Base-by-base conservation (phyloP, 306 rosid genomes). In the Cucumis melo region DNA sequence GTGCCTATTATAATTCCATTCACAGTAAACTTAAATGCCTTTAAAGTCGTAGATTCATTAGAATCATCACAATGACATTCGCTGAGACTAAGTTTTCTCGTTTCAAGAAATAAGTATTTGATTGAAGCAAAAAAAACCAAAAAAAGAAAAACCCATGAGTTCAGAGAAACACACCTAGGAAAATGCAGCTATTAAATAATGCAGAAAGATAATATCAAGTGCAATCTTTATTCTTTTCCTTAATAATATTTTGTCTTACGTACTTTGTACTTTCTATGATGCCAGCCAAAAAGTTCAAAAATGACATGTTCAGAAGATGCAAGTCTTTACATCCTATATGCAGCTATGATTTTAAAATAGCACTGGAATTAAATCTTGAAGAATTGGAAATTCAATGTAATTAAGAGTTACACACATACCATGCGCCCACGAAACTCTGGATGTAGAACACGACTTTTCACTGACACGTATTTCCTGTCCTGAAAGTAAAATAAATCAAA, bases 381-480 rank as follows among this genome's bases (percentile, higher is more conserved):
- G 3, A 60, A 11, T 20, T 3, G n/a, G 48, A 16, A 66, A 66
- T 14, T 9, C 66, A 20, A 74, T 19, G 78, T 74, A 21, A 55
- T 56, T 13, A 74, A 55, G 66, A 54, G 78, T 5, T 74, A 34
- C 66, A 36, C 1, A 60, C 93, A 77, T 88, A 94, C 99, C 99
- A 95, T 95, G 50, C 99, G 98, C 74, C 99, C 98, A 81, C 98
- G 98, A 78, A 92, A 95, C 81, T 95, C 99, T 36, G 99, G 99
- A 86, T 84, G 82, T 46, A 92, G 81, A 54, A 92, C 92, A 57
- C 97, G 96, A 76, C 71, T 87, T 89, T 90, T 95, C 63, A 85
- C 86, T 34, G 88, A 88, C 82, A 95, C 90, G 34, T 95, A 95
- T 63, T 85, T 89, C 71, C 98, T 88, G 77, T 89, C 96, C 99